phyloP scores from a whole-genome alignment of 2,329 filamentous ascomycete genomes.

The Pseudocercospora fijiensis region DNA sequence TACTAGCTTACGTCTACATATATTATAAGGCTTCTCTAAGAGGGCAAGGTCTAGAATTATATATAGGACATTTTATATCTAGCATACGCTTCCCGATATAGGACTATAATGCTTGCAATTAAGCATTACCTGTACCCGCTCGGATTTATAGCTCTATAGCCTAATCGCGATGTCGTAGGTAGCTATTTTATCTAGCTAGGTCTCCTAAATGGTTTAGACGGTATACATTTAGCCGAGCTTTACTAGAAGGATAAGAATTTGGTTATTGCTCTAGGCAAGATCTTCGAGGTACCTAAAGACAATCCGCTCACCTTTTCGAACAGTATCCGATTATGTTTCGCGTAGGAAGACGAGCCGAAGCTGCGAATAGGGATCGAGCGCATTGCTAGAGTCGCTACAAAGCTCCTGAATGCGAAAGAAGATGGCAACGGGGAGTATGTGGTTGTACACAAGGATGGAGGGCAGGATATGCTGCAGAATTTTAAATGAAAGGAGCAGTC shows the following conservation, averaged over 20 bases:
- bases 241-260: slow-evolving; percentile 65
- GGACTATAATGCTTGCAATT: slow-evolving; percentile 60
- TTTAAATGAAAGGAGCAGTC: slow-evolving; percentile 13
- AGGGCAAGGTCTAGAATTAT: slow-evolving; percentile 54
- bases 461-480: slow-evolving; percentile 18
- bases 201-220: slow-evolving; percentile 57
- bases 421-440: slow-evolving; percentile 21
- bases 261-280: slow-evolving; percentile 64
- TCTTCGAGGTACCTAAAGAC: slow-evolving; percentile 61
- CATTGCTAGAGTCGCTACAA: slow-evolving; percentile 53
- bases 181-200: slow-evolving; percentile 85
- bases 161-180: slow-evolving; percentile 58
- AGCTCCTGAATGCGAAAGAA: slow-evolving; percentile 32
- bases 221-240: slow-evolving; percentile 55
- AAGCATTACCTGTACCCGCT: slow-evolving; percentile 60
- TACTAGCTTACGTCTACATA: slow-evolving; percentile 60
- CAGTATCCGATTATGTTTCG: slow-evolving; percentile 67
- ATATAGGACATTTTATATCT: slow-evolving; percentile 56
- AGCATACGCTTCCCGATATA: slow-evolving; percentile 55
- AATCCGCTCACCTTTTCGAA: slow-evolving; percentile 55
- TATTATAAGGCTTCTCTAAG: slow-evolving; percentile 55
- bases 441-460: slow-evolving; percentile 19
- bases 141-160: slow-evolving; percentile 54
- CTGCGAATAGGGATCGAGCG: slow-evolving; percentile 68
- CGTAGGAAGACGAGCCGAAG: slow-evolving; percentile 67